Base-by-base conservation (phyloP, 352 stramenopile species). In the Phytophthora fragariae region DNA sequence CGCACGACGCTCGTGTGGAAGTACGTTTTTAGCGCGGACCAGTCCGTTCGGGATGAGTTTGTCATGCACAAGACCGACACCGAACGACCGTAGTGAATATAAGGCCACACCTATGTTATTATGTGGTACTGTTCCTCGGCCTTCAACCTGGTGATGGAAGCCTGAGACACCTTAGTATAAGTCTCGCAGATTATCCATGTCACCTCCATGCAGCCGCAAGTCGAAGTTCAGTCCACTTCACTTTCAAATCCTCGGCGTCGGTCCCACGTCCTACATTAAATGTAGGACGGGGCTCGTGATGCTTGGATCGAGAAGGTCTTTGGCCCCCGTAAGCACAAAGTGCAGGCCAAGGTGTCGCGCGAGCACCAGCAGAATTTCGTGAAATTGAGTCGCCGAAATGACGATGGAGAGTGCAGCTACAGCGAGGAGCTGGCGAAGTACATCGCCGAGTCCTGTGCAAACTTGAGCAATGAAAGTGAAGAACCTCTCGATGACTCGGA, bases 281-380 rank as follows among this genome's bases (percentile, higher is more conserved):
- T 27, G n/a, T n/a, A n/a, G n/a, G n/a, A 31, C 37, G 62, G 24
- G 1, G 24, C 24, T 3, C 24, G 24, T 27, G 24, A 63, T 47
- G 46, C 64, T 0, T 77, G 71, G 71, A 41, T 71, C 33, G 61
- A 62, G 24, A 77, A 74, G 44, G 59, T 74, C 33, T 66, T 69
- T 15, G 65, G 55, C 1, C 21, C 39, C 31, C 65, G 41, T 52
- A n/a, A 62, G 27, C 39, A 31, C 10, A 47, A 55, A 31, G 7
- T 31, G 46, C 46, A 31, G 17, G 24, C 12, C 14, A 19, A 50
- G 41, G 17, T 8, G 39, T 31, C 49, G 33, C 5, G 9, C 27
- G 10, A 54, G 39, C 17, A 19, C 14, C 35, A 39, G 6, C 4
- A 41, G 9, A 41, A 41, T 12, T 41, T 15, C 35, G 35, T 41